Evolutionary conservation across 2,329 filamentous ascomycete genomes (phyloP).

Genomic region (Fusarium subglutinans): DNA sequence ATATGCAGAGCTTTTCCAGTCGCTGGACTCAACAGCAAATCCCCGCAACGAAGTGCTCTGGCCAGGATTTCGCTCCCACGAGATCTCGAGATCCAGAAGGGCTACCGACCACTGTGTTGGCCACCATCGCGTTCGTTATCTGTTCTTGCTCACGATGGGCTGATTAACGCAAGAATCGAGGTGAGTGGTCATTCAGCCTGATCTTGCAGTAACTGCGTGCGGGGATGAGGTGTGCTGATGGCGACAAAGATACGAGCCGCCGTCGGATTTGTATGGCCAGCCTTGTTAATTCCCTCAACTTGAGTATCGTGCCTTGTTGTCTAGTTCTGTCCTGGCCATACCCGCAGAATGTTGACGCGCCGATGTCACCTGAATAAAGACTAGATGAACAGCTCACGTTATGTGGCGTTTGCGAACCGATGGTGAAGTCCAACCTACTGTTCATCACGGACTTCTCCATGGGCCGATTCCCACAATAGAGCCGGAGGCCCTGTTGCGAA

Average conservation of each 20-base stretch:
- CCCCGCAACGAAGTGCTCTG: neutral
- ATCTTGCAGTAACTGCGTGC: slow-evolving; percentile 24
- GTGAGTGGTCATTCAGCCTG: slow-evolving; percentile 23
- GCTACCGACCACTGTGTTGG: neutral
- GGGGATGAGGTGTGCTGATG: slow-evolving; percentile 15
- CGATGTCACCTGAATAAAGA: slow-evolving; percentile 25
- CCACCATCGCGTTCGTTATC: neutral
- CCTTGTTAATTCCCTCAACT: slow-evolving; percentile 33
- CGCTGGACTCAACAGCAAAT: neutral
- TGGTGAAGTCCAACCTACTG: neutral
- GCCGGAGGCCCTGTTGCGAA: slow-evolving; percentile 6
- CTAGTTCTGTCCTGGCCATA: slow-evolving; percentile 21
- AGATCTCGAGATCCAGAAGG: slow-evolving; percentile 9
- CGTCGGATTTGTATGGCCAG: slow-evolving; percentile 26
- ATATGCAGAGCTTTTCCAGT: slow-evolving; percentile 14
- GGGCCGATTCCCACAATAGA: slow-evolving; percentile 1
- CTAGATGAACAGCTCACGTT: slow-evolving; percentile 9
- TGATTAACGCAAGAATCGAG: neutral
- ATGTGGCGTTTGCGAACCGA: neutral
- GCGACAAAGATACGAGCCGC: slow-evolving; percentile 28
- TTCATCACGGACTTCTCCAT: slow-evolving; percentile 11
- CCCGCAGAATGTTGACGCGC: slow-evolving; percentile 24
- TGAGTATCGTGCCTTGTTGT: slow-evolving; percentile 19
- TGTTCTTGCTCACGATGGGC: neutral
- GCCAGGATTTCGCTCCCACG: neutral